Evolutionary conservation across 2,329 filamentous ascomycete species (phyloP).

Genomic region (Fusarium redolens): DNA sequence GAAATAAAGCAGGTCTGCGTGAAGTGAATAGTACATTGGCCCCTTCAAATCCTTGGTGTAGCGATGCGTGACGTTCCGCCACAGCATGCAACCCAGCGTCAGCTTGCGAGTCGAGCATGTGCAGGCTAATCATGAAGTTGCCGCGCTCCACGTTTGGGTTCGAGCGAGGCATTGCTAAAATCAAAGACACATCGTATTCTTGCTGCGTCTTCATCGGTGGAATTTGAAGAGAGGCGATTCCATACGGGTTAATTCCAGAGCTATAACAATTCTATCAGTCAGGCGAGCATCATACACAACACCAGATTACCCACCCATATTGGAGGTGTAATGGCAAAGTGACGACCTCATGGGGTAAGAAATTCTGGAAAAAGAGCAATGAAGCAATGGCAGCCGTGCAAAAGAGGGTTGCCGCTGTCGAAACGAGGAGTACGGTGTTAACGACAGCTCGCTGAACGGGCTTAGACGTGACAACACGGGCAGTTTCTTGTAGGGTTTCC

Average conservation of each 20-base stretch:
- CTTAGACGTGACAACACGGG: slow-evolving; percentile 60
- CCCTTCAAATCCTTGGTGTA: slow-evolving; percentile 52
- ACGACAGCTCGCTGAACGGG: slow-evolving; percentile 62
- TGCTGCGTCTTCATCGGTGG: slow-evolving; percentile 75
- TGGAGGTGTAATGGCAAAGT: slow-evolving; percentile 66
- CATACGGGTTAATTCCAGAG: slow-evolving; percentile 64
- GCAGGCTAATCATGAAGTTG: slow-evolving; percentile 94
- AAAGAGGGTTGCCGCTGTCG: slow-evolving; percentile 58
- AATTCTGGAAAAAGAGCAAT: slow-evolving; percentile 65
- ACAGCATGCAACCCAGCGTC: slow-evolving; percentile 39
- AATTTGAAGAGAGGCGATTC: slow-evolving; percentile 57
- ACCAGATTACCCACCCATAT: slow-evolving; percentile 63
- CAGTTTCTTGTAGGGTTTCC: slow-evolving; percentile 53
- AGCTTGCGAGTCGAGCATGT: slow-evolving; percentile 66
- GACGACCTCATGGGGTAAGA: slow-evolving; percentile 66
- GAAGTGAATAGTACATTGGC: slow-evolving; percentile 67
- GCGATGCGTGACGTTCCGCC: slow-evolving; percentile 46
- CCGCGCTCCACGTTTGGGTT: slow-evolving; percentile 79
- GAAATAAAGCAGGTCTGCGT: slow-evolving; percentile 80
- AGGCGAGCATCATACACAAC: background rate
- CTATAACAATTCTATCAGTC: slow-evolving; percentile 47
- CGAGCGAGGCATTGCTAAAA: slow-evolving; percentile 81
- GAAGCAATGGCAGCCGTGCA: slow-evolving; percentile 62
- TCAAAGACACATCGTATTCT: slow-evolving; percentile 84
- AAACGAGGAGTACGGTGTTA: slow-evolving; percentile 58